Conservation (phyloP, 768 basidiomycete species). For the Trametes sanguinea region DNA sequence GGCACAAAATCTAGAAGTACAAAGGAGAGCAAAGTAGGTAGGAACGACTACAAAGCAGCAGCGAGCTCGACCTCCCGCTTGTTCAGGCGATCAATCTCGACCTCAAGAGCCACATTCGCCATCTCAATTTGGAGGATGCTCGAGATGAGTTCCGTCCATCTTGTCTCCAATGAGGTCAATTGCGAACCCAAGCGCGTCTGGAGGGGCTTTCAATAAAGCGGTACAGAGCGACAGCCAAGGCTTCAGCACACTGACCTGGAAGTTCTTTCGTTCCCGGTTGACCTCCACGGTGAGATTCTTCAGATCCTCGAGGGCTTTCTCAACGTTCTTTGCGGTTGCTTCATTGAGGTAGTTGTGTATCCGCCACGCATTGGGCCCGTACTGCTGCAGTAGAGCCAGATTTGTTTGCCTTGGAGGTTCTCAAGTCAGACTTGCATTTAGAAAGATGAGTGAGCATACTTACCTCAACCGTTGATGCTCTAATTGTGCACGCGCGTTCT, state of each 20-base stretch:
- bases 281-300: constrained; percentile 80
- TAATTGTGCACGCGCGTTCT: constrained; percentile 79
- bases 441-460: constrained; percentile 17
- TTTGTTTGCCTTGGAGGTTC: constrained; percentile 68
- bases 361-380: constrained; percentile 90
- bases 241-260: constrained; percentile 54
- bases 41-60: constrained; percentile 25
- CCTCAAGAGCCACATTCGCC: constrained; percentile 88
- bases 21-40: background rate
- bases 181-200: constrained; percentile 81
- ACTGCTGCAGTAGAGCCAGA: constrained; percentile 76
- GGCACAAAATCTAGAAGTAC: constrained; percentile 19
- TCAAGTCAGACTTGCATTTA: no score
- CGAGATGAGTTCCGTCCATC: constrained; percentile 93
- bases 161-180: constrained; percentile 76
- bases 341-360: constrained; percentile 90
- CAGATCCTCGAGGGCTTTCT: constrained; percentile 73
- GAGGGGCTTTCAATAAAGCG: background rate
- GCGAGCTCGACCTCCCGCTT: constrained; percentile 64
- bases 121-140: constrained; percentile 92
- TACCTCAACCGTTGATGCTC: constrained; percentile 85
- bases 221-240: background rate
- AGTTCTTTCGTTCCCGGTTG: constrained; percentile 87
- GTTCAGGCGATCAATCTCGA: constrained; percentile 66
- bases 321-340: constrained; percentile 68